Percentiles rank a stretch among this genome's conserved stretches.
phyloP scores from a whole-genome alignment of 306 rosid species.

The Lathyrus tuberosus region DNA sequence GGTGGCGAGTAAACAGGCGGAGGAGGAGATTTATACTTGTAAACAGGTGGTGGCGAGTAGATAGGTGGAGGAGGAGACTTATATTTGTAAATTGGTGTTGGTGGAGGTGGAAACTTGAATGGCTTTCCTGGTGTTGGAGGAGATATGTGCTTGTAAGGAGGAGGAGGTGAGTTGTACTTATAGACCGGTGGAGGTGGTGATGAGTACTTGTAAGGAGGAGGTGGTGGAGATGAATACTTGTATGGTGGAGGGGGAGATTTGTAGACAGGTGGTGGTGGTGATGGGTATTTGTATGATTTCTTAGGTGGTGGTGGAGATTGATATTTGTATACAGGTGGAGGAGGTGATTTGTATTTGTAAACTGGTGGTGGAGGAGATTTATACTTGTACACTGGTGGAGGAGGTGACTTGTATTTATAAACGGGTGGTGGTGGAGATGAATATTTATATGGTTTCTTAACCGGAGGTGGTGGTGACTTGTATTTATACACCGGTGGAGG shows the following conservation, averaged over 20 bases:
- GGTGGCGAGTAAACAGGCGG: no score
- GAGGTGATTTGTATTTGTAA: constrained; percentile 17
- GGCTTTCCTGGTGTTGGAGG: background rate
- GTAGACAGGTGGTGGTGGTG: constrained; percentile 14
- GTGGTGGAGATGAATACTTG: no score
- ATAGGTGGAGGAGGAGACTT: constrained; percentile 16
- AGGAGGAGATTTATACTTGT: no score
- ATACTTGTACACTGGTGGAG: constrained; percentile 28
- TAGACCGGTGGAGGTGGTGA: background rate
- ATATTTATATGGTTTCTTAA: background rate
- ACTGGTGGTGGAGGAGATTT: constrained; percentile 14
- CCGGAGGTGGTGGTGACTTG: background rate
- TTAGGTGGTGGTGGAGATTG: constrained; percentile 15
- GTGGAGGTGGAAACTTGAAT: background rate
- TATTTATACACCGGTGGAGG: constrained; percentile 26
- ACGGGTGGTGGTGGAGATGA: constrained; percentile 16
- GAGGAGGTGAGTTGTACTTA: background rate
- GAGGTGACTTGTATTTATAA: constrained; percentile 12
- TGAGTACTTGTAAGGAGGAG: no score
- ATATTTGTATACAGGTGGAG: constrained; percentile 27
- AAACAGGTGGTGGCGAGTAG: background rate
- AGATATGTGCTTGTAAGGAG: background rate
- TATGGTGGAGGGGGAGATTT: no score
- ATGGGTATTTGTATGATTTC: background rate
- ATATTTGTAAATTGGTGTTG: background rate